Evolutionary conservation across 768 basidiomycete species (phyloP), one percentile per base, ranked within the genome.

Genomic region (Mycena floridula): DNA sequence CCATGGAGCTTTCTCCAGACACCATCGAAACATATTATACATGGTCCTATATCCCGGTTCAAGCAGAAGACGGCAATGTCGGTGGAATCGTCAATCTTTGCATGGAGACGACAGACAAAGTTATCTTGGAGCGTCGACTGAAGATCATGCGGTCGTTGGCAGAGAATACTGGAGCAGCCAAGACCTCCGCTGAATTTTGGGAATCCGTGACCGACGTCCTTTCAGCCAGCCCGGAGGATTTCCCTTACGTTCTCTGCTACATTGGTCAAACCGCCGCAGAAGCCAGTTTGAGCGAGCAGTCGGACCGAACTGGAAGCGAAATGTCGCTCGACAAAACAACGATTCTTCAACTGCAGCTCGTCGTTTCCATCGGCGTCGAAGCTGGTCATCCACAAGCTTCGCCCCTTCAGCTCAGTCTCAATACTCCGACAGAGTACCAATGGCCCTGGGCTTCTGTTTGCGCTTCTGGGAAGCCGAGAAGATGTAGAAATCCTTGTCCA

Each of bases 21-120:
- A 42, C 26, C n/a, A 25, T 46, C 5, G 45, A 46, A 21, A 30
- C 45, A n/a, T 46, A 42, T 18, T 46, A 40, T 35, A 40, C 45
- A 42, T 46, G 40, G 45, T 32, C 45, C 3, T 46, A 46, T 40
- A 24, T 42, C 12, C 45, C 45, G 28, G 27, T 46, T 25, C 45
- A 36, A 21, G 40, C 30, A 8, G 40, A 42, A n/a, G 40, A 46
- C 15, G 45, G 45, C 13, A 11, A 38, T 9, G 28, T 46, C 4
- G 45, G 45, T 8, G 45, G 45, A 13, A 46, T 46, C 6, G 22
- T 42, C 21, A 15, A 7, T 7, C 40, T 26, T 40, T 46, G 45
- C 40, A 21, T 46, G 7, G 45, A 46, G 22, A 46, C 45, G 5
- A 46, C 45, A 12, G 24, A 35, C 13, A 46, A 46, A 36, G 45